Evolutionary conservation across 2,329 filamentous ascomycete species (phyloP).

Genomic region (Exophiala oligosperma): DNA sequence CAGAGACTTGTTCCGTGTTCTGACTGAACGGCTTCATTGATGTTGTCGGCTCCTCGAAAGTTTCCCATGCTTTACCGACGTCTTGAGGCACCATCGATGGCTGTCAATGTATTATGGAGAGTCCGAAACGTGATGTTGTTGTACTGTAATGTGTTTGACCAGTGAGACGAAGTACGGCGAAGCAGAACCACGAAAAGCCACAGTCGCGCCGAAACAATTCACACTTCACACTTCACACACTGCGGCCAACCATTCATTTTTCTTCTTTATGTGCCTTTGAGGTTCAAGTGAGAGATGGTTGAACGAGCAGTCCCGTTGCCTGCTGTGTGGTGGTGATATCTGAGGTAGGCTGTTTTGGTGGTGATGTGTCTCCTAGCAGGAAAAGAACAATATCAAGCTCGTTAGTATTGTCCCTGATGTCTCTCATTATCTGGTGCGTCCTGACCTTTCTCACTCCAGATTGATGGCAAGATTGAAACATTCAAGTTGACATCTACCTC

Average conservation of each 20-base stretch:
- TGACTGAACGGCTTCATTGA: no score
- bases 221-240: not conserved
- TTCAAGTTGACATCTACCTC: no score
- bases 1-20: no score
- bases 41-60: no score
- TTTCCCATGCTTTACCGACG: no score
- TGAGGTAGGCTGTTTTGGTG: not conserved
- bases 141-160: no score
- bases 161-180: not conserved
- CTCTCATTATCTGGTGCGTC: conserved; percentile 7
- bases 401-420: conserved; percentile 24
- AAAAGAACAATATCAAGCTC: conserved; percentile 19
- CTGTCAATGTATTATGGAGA: no score
- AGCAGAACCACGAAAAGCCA: not conserved
- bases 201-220: not conserved
- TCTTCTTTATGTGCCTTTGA: not conserved
- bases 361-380: not conserved
- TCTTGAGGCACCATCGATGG: no score
- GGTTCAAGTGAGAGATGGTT: not conserved
- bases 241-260: not conserved
- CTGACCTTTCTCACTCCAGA: not conserved
- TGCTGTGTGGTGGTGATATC: not conserved
- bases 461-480: conserved; percentile 3
- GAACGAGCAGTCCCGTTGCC: not conserved
- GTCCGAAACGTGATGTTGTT: no score